Base-by-base conservation (phyloP, 305 asterid genomes). In the Fraxinus angustifolia region DNA sequence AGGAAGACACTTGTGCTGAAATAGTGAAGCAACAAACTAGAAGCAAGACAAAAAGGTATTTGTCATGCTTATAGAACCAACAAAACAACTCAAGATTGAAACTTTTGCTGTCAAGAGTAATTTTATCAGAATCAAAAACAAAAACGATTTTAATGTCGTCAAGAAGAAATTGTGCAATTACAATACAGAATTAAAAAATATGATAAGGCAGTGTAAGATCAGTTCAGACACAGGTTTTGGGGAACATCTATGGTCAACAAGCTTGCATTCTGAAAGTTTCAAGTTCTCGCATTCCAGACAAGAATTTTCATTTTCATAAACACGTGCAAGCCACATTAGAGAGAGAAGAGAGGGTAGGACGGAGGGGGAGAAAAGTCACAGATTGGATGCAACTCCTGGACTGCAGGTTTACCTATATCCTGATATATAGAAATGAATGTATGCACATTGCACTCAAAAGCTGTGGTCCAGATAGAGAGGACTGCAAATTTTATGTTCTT, bases 11-110 rank as follows among this genome's bases (percentile, higher is more conserved):
- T 38, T 70, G 6, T 67, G 36, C 73, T 21, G n/a, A 56, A 68
- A 79, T 34, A 33, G 77, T 33, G 78, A 30, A 74, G 71, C 77
- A 70, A 80, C 77, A 78, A 78, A 77, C 77, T 62, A 56, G 50
- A 82, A 79, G 30, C 73, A 60, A n/a, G 73, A 31, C 16, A 28
- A 26, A 79, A 48, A 48, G 0, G 21, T 14, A 48, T 48, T 14
- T 48, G 21, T 48, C 60, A 48, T 48, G 19, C 60, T 14, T 48
- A 19, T 48, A 14, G 21, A 48, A 48, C 17, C 60, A 48, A 48
- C 60, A 48, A 48, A 38, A 42, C 45, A 12, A 19, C 65, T 14
- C 68, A 6, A 35, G 70, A 28, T 77, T 48, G 35, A 45, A 30
- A 53, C 38, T 21, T 73, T 71, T 8, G 75, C 12, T 67, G 45